Conservation (phyloP, 2,329 filamentous ascomycete species). For the Ophiostoma quercus region DNA sequence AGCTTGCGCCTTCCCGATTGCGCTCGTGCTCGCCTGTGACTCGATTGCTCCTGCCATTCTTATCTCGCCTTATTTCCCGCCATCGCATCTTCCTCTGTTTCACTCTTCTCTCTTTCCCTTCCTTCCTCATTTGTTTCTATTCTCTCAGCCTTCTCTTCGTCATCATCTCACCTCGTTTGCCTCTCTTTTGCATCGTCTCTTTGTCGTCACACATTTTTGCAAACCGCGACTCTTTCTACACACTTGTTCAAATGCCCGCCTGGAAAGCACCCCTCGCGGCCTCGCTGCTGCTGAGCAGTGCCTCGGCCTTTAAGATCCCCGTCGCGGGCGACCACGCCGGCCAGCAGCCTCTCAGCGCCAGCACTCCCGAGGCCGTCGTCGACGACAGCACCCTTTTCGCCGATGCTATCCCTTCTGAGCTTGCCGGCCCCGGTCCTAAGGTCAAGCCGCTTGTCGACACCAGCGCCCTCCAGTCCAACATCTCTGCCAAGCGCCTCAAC, state of each 20-base stretch:
- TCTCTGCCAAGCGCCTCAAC: slow-evolving; percentile 52
- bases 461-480: slow-evolving; percentile 51
- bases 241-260: slow-evolving; percentile 19
- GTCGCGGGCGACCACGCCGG: neutral
- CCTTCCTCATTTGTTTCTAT: neutral
- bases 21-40: neutral
- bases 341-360: slow-evolving; percentile 20
- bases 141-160: neutral
- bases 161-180: neutral
- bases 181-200: neutral
- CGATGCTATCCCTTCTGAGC: neutral
- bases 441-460: slow-evolving; percentile 39
- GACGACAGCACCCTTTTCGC: neutral
- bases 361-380: neutral
- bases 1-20: slow-evolving; percentile 7
- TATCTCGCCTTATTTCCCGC: neutral
- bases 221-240: neutral
- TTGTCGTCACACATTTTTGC: neutral
- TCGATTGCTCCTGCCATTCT: neutral
- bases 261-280: slow-evolving; percentile 25
- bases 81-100: neutral
- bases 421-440: neutral
- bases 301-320: slow-evolving; percentile 23
- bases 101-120: neutral
- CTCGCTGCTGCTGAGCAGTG: slow-evolving; percentile 23